Evolutionary conservation across 257 asterid genomes (phyloP).

Genomic region (Solanum verrucosum): DNA sequence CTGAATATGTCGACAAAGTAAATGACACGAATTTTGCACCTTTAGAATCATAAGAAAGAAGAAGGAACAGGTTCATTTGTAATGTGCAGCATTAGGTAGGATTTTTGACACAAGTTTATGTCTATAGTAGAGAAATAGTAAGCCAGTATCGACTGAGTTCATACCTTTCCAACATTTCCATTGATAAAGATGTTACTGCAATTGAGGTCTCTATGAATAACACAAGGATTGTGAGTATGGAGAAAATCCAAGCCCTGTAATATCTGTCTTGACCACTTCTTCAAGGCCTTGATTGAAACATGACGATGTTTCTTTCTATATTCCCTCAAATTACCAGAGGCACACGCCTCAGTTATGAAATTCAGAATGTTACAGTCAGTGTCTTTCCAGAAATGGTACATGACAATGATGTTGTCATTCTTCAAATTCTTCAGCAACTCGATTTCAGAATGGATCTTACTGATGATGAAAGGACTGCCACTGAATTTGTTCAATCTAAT

Average conservation of each 20-base stretch:
- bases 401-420: conserved; percentile 8
- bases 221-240: conserved; percentile 19
- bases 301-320: conserved; percentile 17
- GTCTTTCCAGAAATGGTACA: conserved; percentile 6
- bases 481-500: background rate
- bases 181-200: conserved; percentile 24
- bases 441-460: background rate
- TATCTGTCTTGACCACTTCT: conserved; percentile 18
- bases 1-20: background rate
- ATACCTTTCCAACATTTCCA: conserved; percentile 23
- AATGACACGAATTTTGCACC: background rate
- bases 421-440: background rate
- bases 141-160: background rate
- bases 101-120: background rate
- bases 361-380: background rate
- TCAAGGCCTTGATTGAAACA: conserved; percentile 20
- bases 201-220: conserved; percentile 22
- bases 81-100: background rate
- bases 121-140: background rate
- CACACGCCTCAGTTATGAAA: conserved; percentile 19
- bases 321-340: conserved; percentile 12
- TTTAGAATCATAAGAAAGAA: background rate
- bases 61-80: background rate
- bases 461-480: background rate
- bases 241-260: conserved; percentile 18